phyloP scores from a whole-genome alignment of 2,329 filamentous ascomycete species.

The Tolypocladium endophyticum region DNA sequence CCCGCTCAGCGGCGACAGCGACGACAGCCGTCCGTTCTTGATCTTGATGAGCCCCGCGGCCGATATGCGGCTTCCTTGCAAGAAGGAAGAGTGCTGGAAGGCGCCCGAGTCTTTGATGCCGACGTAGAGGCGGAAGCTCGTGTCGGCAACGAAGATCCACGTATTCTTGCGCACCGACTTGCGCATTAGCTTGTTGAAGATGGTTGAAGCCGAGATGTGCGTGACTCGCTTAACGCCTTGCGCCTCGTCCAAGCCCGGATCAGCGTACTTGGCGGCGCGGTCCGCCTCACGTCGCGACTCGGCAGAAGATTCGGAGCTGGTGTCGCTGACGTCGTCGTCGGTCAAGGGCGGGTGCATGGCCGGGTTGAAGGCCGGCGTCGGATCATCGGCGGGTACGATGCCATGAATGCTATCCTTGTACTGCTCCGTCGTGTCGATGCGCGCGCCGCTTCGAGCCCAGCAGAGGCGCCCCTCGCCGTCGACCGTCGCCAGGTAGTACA shows the following conservation, averaged over 20 bases:
- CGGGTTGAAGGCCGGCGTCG: constrained; percentile 41
- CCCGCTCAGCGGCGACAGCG: constrained; percentile 61
- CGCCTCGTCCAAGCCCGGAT: constrained; percentile 49
- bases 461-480: constrained; percentile 66
- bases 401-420: constrained; percentile 75
- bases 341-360: constrained; percentile 6
- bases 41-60: constrained; percentile 80
- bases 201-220: constrained; percentile 58
- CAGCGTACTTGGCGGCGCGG: constrained; percentile 53
- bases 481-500: constrained; percentile 70
- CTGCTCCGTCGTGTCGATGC: constrained; percentile 64
- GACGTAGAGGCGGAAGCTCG: constrained; percentile 73
- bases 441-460: constrained; percentile 74
- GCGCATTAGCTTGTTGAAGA: constrained; percentile 70
- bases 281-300: constrained; percentile 45
- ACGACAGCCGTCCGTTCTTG: constrained; percentile 66
- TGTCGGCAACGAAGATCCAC: constrained; percentile 91
- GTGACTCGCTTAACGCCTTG: constrained; percentile 44
- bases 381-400: constrained; percentile 52
- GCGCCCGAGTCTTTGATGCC: constrained; percentile 82
- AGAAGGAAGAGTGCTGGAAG: constrained; percentile 85
- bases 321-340: constrained; percentile 10
- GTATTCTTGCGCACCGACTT: constrained; percentile 76
- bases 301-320: constrained; percentile 24
- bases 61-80: constrained; percentile 71